Evolutionary conservation across 257 asterid genomes (phyloP).

Genomic region (Phtheirospermum japonicum): DNA sequence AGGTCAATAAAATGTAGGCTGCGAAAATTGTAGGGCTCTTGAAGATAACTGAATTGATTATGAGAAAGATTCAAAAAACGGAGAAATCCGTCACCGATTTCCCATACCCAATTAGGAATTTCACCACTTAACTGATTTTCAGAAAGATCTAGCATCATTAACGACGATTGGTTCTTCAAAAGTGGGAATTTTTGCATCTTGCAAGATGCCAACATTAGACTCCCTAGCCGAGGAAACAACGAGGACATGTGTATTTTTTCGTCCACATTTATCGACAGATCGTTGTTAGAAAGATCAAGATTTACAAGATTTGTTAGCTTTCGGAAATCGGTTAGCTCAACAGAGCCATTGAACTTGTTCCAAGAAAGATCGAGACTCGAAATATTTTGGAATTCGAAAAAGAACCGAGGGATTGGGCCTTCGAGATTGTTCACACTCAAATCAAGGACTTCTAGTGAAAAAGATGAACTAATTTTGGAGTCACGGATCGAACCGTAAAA

Average conservation of each 20-base stretch:
- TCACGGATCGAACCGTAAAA: conserved; percentile 38
- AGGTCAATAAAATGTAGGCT: conserved; percentile 37
- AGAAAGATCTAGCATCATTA: conserved; percentile 51
- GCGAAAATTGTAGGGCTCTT: conserved; percentile 45
- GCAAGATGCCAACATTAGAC: conserved; percentile 47
- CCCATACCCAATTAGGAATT: conserved; percentile 63
- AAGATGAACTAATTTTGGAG: conserved; percentile 6
- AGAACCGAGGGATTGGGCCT: conserved; percentile 50
- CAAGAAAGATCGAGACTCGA: conserved; percentile 31
- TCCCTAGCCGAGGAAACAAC: conserved; percentile 37
- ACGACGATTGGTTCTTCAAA: conserved; percentile 39
- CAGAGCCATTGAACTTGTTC: conserved; percentile 47
- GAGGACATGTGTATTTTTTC: conserved; percentile 21
- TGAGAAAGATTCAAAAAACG: conserved; percentile 45
- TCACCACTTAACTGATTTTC: conserved; percentile 44
- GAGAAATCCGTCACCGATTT: conserved; percentile 31
- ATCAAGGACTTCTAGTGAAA: conserved; percentile 35
- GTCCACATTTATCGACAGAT: conserved; percentile 27
- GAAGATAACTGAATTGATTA: conserved; percentile 39
- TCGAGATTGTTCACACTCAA: conserved; percentile 43
- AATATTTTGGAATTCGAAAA: conserved; percentile 40
- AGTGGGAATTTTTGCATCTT: conserved; percentile 42
- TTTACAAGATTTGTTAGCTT: conserved; percentile 28
- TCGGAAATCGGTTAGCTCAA: conserved; percentile 35
- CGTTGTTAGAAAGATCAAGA: conserved; percentile 42